Conservation (phyloP, 2,329 filamentous ascomycete species). For the Calycina herbarum region DNA sequence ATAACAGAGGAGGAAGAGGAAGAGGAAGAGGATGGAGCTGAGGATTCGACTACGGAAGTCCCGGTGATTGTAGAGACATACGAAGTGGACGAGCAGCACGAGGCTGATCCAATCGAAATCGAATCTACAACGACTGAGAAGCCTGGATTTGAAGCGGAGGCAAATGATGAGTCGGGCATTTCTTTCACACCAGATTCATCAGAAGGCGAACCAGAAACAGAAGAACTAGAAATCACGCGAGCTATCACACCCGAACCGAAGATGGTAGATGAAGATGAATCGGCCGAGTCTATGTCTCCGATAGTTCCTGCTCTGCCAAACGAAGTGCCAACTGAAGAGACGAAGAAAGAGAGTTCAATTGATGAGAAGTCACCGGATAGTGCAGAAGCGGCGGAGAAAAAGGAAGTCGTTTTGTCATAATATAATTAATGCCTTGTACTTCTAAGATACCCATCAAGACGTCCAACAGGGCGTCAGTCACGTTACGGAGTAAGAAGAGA, state of each 20-base stretch:
- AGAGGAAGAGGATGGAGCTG: slow-evolving; percentile 34
- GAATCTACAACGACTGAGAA: slow-evolving; percentile 12
- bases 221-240: not conserved
- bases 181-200: slow-evolving; percentile 11
- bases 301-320: slow-evolving; percentile 1
- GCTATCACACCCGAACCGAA: not conserved
- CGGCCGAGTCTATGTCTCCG: slow-evolving; percentile 10
- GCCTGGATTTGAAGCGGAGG: slow-evolving; percentile 11
- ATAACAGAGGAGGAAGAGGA: slow-evolving; percentile 45
- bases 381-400: slow-evolving; percentile 12
- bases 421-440: slow-evolving; percentile 14
- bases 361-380: not conserved
- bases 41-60: slow-evolving; percentile 24
- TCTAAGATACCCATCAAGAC: slow-evolving; percentile 24
- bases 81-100: slow-evolving; percentile 30
- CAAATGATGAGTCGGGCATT: slow-evolving; percentile 5
- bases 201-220: slow-evolving; percentile 12
- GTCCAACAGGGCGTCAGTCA: not conserved
- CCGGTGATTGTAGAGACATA: slow-evolving; percentile 36
- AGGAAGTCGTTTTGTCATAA: slow-evolving; percentile 9
- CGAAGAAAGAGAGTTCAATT: not conserved
- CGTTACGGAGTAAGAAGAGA: not conserved
- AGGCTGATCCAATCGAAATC: slow-evolving; percentile 12
- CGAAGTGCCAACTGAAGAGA: not conserved
- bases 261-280: slow-evolving; percentile 10